A percentile compares a stretch with the other conserved stretches of the same genome.
These are phyloP conservation scores for Funneliformis mosseae DNA, from an alignment of 192 early-diverging fungal genomes.

Conservation along the genomic window DNA sequence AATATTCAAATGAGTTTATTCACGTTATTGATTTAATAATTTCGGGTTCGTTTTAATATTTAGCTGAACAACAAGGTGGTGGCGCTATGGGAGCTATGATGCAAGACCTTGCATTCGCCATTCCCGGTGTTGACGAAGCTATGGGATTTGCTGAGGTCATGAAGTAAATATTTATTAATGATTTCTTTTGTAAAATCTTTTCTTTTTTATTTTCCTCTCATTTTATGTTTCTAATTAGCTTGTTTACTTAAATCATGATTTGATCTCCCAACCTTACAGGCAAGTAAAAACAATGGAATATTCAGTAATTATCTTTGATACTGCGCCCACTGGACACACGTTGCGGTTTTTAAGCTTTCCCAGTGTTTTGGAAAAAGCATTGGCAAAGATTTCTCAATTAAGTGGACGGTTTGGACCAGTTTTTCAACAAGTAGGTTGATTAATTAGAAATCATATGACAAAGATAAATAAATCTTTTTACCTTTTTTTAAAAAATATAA, in stretches of 20 bases:
- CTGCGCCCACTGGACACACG: slow-evolving; percentile 98
- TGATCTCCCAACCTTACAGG: slow-evolving; percentile 39
- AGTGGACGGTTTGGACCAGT: slow-evolving; percentile 95
- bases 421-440: slow-evolving; percentile 72
- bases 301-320: slow-evolving; percentile 98
- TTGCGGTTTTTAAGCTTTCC: slow-evolving; percentile 99
- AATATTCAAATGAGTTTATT: slow-evolving; percentile 23
- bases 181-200: not conserved
- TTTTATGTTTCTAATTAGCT: not conserved
- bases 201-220: not conserved
- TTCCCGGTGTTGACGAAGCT: slow-evolving; percentile 99
- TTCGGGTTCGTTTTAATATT: not conserved
- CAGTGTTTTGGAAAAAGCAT: slow-evolving; percentile 94
- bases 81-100: slow-evolving; percentile 84
- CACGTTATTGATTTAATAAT: not conserved
- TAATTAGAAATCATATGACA: not conserved
- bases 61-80: slow-evolving; percentile 66
- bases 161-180: slow-evolving; percentile 67
- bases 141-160: slow-evolving; percentile 99
- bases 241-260: not conserved
- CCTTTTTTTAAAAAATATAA: not conserved
- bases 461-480: no score
- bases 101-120: slow-evolving; percentile 98
- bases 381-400: slow-evolving; percentile 92
- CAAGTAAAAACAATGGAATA: slow-evolving; percentile 99